Evolutionary conservation across 83 land plant species (phyloP), one percentile per base, ranked within the genome.

Genomic region (Isoetes engelmannii): DNA sequence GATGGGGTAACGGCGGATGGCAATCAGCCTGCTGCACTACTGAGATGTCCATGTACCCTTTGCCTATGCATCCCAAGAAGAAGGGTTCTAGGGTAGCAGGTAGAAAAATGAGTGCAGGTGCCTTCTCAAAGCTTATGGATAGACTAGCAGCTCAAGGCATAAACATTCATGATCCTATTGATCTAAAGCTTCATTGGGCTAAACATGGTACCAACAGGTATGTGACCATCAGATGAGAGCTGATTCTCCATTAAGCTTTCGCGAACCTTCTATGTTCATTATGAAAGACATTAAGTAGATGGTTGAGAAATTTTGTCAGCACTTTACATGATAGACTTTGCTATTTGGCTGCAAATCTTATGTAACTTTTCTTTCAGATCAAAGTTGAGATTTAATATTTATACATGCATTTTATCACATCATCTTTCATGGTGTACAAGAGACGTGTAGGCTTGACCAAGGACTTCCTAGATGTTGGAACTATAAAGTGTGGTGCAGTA

Each of bases 1-100:
- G 67, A 61, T 75, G 78, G 78, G 78, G 78, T 18, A 44, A 48
- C 53, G 78, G 78, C 0, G 78, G 78, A 13, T 75, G 78, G 78
- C 78, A 75, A 21, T 75, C 78, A 42, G 57, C 78, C 5, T 75
- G 78, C 50, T 75, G 78, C 44, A 75, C 78, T 19, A 75, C 65
- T 37, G 59, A 7, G 13, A 68, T 75, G 19, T 75, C 78, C 19
- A 64, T 58, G 45, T 62, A 75, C 45, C 78, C 78, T 48, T 72
- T 75, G 15, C 78, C 78, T n/a, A 57, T 75, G 72, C 47, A 69
- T 37, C 19, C 49, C 13, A 15, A 50, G 4, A 69, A 63, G 48
- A 57, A 63, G 21, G 72, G 73, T 37, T 61, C 72, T n/a, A 72
- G 78, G 6, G 46, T 75, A 9, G 72, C 78, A 15, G 78, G 78